A percentile compares a stretch with the other conserved stretches of the same genome.
Evolutionary conservation across 768 basidiomycete species (phyloP).

Genomic region (Paxillus involutus): DNA sequence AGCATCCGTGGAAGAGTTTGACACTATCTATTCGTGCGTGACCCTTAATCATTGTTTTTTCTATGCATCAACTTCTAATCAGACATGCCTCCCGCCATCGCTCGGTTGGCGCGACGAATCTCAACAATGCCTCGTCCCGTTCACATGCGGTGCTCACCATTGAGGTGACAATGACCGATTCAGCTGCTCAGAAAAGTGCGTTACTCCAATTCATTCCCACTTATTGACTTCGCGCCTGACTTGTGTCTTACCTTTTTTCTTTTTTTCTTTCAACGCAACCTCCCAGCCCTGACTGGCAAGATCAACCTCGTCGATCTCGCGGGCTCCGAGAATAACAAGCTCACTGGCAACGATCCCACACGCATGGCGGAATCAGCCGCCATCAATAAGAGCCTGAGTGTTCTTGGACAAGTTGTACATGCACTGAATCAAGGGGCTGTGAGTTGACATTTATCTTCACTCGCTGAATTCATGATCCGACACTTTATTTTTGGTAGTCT

Average conservation of each 20-base stretch:
- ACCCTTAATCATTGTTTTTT: neutral
- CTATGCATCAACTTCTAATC: neutral
- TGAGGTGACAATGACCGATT: slow-evolving; percentile 58
- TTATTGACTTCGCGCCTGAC: neutral
- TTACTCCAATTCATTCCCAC: neutral
- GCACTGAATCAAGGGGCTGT: slow-evolving; percentile 75
- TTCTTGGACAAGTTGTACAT: slow-evolving; percentile 85
- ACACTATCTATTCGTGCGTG: slow-evolving; percentile 44
- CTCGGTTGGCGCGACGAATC: slow-evolving; percentile 81
- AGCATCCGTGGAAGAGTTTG: slow-evolving; percentile 46
- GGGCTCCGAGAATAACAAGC: slow-evolving; percentile 90
- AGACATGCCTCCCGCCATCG: slow-evolving; percentile 75
- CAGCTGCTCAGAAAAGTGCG: slow-evolving; percentile 53
- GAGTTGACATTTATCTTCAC: slow-evolving; percentile 16
- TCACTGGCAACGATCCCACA: slow-evolving; percentile 84
- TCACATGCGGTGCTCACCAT: slow-evolving; percentile 87
- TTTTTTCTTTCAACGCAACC: too few species aligned
- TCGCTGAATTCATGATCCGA: slow-evolving; percentile 3
- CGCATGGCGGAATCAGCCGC: slow-evolving; percentile 87
- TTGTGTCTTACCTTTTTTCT: neutral
- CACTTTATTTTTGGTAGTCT: slow-evolving; percentile 37
- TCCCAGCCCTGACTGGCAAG: slow-evolving; percentile 65
- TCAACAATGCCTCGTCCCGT: slow-evolving; percentile 83
- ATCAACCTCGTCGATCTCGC: slow-evolving; percentile 89
- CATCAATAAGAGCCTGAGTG: slow-evolving; percentile 88